These are phyloP conservation scores for Litchi chinensis DNA, from an alignment of 345 rosid genomes.

Conservation along the genomic window DNA sequence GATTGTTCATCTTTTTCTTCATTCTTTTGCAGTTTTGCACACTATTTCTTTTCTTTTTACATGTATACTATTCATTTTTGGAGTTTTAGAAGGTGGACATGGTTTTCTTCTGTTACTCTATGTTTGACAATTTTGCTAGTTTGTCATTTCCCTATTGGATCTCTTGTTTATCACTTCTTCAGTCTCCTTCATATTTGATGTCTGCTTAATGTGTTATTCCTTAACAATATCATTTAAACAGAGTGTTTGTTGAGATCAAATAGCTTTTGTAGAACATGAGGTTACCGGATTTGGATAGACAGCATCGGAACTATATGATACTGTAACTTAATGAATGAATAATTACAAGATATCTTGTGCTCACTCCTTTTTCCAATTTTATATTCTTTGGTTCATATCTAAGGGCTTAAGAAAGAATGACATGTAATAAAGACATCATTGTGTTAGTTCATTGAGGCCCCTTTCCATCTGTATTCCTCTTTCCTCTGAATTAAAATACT, in stretches of 20 bases:
- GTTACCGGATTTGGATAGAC: no score
- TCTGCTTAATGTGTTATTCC: neutral
- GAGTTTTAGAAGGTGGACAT: neutral
- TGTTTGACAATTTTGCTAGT: neutral
- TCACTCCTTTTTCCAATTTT: neutral
- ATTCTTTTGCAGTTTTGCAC: neutral
- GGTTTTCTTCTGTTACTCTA: neutral
- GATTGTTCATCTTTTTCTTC: no score
- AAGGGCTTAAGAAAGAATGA: neutral
- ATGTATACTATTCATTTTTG: neutral
- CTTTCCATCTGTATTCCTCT: neutral
- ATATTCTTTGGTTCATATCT: neutral
- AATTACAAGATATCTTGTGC: neutral
- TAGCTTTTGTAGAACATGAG: neutral
- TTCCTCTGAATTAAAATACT: neutral
- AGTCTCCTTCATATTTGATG: neutral
- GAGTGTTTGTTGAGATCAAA: neutral
- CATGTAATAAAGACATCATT: neutral
- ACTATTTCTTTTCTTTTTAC: no score
- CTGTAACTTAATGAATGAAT: no score
- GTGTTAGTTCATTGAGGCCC: neutral
- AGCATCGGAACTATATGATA: no score
- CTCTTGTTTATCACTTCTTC: neutral
- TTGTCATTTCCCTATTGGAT: neutral
- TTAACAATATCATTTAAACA: neutral